phyloP scores from a whole-genome alignment of 345 rosid species.

The Fremontodendron californicum region DNA sequence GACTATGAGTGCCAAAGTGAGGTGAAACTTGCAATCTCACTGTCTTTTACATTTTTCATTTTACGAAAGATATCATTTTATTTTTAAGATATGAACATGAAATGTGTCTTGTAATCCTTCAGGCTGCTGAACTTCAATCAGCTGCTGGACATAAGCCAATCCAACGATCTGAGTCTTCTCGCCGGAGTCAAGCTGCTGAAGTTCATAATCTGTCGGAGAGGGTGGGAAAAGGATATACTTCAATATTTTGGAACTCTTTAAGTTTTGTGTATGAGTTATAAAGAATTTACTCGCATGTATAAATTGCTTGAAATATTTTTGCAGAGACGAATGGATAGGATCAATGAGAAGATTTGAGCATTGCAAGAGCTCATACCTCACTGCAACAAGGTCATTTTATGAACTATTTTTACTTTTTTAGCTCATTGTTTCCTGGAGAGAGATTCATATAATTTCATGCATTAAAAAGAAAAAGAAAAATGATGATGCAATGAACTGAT shows the following conservation, averaged over 20 bases:
- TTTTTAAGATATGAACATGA: neutral
- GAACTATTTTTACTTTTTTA: too few relatives aligned
- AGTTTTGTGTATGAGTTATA: neutral
- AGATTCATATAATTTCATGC: neutral
- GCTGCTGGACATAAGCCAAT: constrained; percentile 33
- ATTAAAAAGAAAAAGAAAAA: too few relatives aligned
- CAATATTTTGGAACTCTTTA: neutral
- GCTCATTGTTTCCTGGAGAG: neutral
- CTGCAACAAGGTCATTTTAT: constrained; percentile 70
- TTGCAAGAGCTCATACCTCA: constrained; percentile 91
- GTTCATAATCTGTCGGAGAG: constrained; percentile 76
- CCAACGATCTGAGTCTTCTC: constrained; percentile 39
- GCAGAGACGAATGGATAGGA: constrained; percentile 85
- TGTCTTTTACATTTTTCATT: neutral
- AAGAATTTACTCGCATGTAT: constrained; percentile 5
- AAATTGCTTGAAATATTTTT: neutral
- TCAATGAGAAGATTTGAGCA: constrained; percentile 83
- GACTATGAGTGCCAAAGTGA: constrained; percentile 60
- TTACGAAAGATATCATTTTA: neutral
- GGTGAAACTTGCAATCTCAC: constrained; percentile 27
- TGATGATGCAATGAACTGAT: too few relatives aligned
- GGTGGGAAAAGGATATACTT: constrained; percentile 28
- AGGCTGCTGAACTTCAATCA: constrained; percentile 42
- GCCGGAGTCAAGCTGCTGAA: constrained; percentile 63
- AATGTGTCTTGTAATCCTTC: neutral